Percentiles rank a stretch among this genome's conserved stretches.
These are phyloP conservation scores for Posidonia oceanica DNA, from an alignment of 116 monocot species.

Conservation along the genomic window DNA sequence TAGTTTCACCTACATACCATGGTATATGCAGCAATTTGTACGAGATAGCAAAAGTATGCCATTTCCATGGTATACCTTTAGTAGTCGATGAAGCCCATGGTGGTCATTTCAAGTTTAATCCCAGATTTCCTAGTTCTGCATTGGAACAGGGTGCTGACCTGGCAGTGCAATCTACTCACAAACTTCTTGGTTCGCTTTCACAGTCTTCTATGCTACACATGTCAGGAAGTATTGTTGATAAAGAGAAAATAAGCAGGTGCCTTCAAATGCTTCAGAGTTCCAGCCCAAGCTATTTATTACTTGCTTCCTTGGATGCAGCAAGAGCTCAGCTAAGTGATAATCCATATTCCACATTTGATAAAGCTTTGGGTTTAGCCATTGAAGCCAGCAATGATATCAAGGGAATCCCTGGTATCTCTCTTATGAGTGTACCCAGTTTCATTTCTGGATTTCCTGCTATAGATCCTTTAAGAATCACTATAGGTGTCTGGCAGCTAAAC, in stretches of 20 bases:
- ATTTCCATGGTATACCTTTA: constrained; percentile 37
- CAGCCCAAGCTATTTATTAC: constrained; percentile 71
- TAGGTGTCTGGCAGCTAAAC: constrained; percentile 39
- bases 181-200: constrained; percentile 64
- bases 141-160: constrained; percentile 73
- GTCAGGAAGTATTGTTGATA: constrained; percentile 44
- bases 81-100: constrained; percentile 90
- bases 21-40: constrained; percentile 63
- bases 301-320: constrained; percentile 77
- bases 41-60: constrained; percentile 44
- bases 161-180: constrained; percentile 77
- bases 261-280: constrained; percentile 81
- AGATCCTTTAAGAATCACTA: constrained; percentile 62
- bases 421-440: constrained; percentile 33
- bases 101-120: constrained; percentile 66
- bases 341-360: constrained; percentile 23
- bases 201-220: constrained; percentile 84
- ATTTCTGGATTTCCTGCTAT: constrained; percentile 31
- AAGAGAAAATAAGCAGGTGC: constrained; percentile 39
- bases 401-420: constrained; percentile 29
- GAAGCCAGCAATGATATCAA: constrained; percentile 24
- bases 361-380: constrained; percentile 26
- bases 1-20: constrained; percentile 89
- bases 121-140: constrained; percentile 36
- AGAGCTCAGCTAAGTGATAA: constrained; percentile 62